These are phyloP conservation scores for Wallacemonas sp. DNA, from an alignment of 208 protist genomes.

Conservation along the genomic window DNA sequence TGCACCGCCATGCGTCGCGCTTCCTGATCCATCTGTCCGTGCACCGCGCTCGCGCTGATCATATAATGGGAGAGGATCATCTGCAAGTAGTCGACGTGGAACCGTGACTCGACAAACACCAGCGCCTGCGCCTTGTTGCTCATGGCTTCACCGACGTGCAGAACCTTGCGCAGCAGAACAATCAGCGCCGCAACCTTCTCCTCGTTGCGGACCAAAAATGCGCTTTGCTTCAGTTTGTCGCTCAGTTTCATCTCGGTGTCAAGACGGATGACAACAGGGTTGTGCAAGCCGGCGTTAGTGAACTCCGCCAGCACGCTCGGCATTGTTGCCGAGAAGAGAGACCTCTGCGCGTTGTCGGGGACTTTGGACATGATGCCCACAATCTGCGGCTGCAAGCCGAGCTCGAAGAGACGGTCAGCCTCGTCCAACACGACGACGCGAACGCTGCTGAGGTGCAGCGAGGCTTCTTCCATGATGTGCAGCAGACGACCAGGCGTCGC, in stretches of 20 bases:
- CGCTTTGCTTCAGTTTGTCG: slow-evolving; percentile 93
- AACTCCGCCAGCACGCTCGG: slow-evolving; percentile 98
- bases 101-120: slow-evolving; percentile 96
- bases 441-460: slow-evolving; percentile 89
- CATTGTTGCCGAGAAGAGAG: slow-evolving; percentile 99
- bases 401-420: slow-evolving; percentile 99
- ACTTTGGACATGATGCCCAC: slow-evolving; percentile 95
- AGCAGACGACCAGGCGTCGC: slow-evolving; percentile 99
- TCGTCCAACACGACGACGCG: slow-evolving; percentile 99
- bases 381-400: slow-evolving; percentile 96
- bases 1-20: slow-evolving; percentile 95
- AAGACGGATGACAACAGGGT: slow-evolving; percentile 97
- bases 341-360: slow-evolving; percentile 91
- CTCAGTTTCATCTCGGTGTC: slow-evolving; percentile 97
- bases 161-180: slow-evolving; percentile 89
- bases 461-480: slow-evolving; percentile 95
- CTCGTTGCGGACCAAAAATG: slow-evolving; percentile 93
- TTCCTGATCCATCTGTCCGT: slow-evolving; percentile 98
- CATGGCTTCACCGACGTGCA: slow-evolving; percentile 57
- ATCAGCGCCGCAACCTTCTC: slow-evolving; percentile 96
- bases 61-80: slow-evolving; percentile 84
- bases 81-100: slow-evolving; percentile 98
- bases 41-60: slow-evolving; percentile 83
- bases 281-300: slow-evolving; percentile 94
- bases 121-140: slow-evolving; percentile 90